Conservation (phyloP, 2,329 filamentous ascomycete genomes). For the Cladorrhinum sp. region DNA sequence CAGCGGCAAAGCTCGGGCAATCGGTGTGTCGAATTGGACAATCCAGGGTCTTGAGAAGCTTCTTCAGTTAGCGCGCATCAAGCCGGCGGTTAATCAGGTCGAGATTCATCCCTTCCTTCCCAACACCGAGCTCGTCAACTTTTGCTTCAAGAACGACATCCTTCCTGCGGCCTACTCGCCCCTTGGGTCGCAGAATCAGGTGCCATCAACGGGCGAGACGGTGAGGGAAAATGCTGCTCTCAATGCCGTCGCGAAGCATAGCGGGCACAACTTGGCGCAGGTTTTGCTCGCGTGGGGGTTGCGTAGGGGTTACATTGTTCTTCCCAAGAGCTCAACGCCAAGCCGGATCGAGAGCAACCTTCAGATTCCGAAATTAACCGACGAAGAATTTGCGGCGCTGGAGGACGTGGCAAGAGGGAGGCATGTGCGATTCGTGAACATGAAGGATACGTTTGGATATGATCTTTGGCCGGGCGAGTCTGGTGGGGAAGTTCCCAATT, state of each 20-base stretch:
- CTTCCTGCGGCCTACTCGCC: slow-evolving; percentile 50
- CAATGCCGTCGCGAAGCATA: slow-evolving; percentile 56
- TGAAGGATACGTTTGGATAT: slow-evolving; percentile 78
- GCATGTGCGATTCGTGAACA: slow-evolving; percentile 72
- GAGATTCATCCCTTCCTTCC: slow-evolving; percentile 47
- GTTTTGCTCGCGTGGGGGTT: slow-evolving; percentile 65
- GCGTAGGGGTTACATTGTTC: slow-evolving; percentile 61
- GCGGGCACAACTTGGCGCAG: slow-evolving; percentile 57
- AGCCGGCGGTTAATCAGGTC: slow-evolving; percentile 51
- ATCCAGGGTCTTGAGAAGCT: slow-evolving; percentile 52
- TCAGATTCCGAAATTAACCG: slow-evolving; percentile 51
- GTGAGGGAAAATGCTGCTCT: slow-evolving; percentile 58
- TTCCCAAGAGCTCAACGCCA: slow-evolving; percentile 68
- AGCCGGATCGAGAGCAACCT: slow-evolving; percentile 65
- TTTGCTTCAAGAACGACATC: slow-evolving; percentile 51
- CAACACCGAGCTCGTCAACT: slow-evolving; percentile 49
- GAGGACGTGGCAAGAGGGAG: slow-evolving; percentile 63
- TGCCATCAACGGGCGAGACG: slow-evolving; percentile 65
- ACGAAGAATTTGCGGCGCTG: slow-evolving; percentile 59
- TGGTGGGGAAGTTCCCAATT: background rate
- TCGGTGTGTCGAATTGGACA: slow-evolving; percentile 60
- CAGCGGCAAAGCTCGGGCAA: slow-evolving; percentile 52
- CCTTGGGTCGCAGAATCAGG: slow-evolving; percentile 65
- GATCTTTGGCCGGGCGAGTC: slow-evolving; percentile 65
- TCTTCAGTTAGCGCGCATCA: slow-evolving; percentile 44